Evolutionary conservation across 345 rosid species (phyloP), one percentile per base, ranked within the genome.

Genomic region (Trapa bicornis): DNA sequence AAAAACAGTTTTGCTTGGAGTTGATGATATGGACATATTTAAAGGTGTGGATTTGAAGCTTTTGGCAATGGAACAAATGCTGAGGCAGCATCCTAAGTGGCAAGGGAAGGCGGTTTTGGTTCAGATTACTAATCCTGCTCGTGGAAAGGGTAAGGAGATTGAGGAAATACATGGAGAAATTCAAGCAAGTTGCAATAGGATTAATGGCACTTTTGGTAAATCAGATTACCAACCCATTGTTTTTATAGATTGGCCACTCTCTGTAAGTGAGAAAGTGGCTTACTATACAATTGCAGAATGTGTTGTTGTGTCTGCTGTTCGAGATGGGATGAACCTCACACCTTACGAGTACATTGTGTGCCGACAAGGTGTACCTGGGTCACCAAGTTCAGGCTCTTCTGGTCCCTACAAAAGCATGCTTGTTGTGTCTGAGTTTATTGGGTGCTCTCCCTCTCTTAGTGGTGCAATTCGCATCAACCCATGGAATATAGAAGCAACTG

Each of bases 311-410:
- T 77, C 93, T 42, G 88, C 93, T 71, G 93, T 87, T 71, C 82
- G 93, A 76, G 93, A 87, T 78, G 89, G 93, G 66, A 85, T 85
- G 93, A 87, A 87, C 78, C 93, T 87, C 65, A 85, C 81, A 37
- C 93, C 90, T 1, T 87, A 87, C 0, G 88, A 87, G 77, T 87
- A 87, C 72, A 77, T 87, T 71, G 84, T 87, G 14, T 83, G 87
- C 73, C 72, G 93, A 69, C 85, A 87, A 45, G 90, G 93, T 47
- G 84, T 80, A 61, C 72, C 80, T 70, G 48, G 48, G 7, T 45
- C 48, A 45, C 48, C 48, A 11, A 32, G 29, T 65, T 67, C 81
- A 8, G 85, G 75, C 65, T 63, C 77, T 67, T 70, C 81, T 22
- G 82, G 72, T 68, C 65, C 84, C 9, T 81, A 78, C 75, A 84